Conservation (phyloP, 306 rosid species). For the Vigna unguiculata region DNA sequence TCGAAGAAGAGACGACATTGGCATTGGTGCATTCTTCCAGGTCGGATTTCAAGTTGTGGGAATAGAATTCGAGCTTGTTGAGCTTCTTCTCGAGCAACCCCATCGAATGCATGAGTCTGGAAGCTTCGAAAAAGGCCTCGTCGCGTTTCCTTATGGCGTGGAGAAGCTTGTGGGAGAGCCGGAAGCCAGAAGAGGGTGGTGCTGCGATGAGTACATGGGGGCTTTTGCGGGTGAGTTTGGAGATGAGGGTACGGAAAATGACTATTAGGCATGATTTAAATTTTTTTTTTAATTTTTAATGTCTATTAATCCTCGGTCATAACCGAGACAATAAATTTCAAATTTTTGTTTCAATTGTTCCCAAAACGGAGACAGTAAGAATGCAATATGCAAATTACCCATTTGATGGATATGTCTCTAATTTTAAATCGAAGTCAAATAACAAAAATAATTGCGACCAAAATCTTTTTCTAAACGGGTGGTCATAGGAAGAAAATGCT, state of each 20-base stretch:
- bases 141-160: slow-evolving; percentile 79
- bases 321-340: too few species aligned
- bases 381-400: too few species aligned
- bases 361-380: too few species aligned
- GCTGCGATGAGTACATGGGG: slow-evolving; percentile 55
- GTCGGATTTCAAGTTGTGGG: slow-evolving; percentile 74
- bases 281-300: too few species aligned
- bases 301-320: too few species aligned
- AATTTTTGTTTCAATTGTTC: too few species aligned
- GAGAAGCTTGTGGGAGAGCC: slow-evolving; percentile 83
- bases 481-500: too few species aligned
- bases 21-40: slow-evolving; percentile 68
- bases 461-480: too few species aligned
- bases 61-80: slow-evolving; percentile 80
- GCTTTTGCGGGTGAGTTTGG: slow-evolving; percentile 75
- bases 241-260: slow-evolving; percentile 71
- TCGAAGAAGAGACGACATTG: background rate
- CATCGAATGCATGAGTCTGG: slow-evolving; percentile 79
- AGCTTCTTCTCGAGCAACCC: slow-evolving; percentile 87
- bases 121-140: slow-evolving; percentile 81
- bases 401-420: too few species aligned
- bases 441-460: too few species aligned
- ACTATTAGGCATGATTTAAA: too few species aligned
- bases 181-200: slow-evolving; percentile 37
- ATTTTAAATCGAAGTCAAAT: too few species aligned